phyloP scores from a whole-genome alignment of 345 rosid species.

The Psidium guajava region DNA sequence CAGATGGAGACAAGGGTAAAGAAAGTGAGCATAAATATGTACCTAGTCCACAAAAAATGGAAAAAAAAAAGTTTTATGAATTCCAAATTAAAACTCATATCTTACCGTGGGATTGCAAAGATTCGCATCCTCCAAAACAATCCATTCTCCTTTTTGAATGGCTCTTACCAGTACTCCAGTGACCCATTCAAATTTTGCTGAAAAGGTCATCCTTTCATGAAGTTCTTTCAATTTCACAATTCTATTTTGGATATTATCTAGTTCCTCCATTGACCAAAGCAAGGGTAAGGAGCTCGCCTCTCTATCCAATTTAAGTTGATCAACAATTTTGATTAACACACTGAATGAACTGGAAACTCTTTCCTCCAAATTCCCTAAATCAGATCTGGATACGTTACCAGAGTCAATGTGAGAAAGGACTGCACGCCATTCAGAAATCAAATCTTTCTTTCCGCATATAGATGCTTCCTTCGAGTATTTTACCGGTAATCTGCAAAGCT shows the following conservation, averaged over 20 bases:
- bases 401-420: conserved; percentile 35
- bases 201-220: conserved; percentile 22
- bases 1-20: not conserved
- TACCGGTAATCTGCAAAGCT: conserved; percentile 47
- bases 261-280: conserved; percentile 44
- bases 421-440: conserved; percentile 57
- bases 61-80: not conserved
- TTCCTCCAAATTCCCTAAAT: conserved; percentile 12
- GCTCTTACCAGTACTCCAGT: conserved; percentile 74
- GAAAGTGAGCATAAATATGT: not conserved
- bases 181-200: conserved; percentile 95
- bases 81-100: conserved; percentile 2
- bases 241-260: conserved; percentile 31
- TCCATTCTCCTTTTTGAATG: conserved; percentile 94
- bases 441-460: conserved; percentile 22
- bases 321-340: conserved; percentile 37
- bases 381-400: conserved; percentile 21
- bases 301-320: conserved; percentile 33
- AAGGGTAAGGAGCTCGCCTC: conserved; percentile 19
- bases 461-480: conserved; percentile 32
- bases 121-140: conserved; percentile 85
- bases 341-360: conserved; percentile 27
- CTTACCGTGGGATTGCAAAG: conserved; percentile 94
- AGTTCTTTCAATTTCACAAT: conserved; percentile 47
- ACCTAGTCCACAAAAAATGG: not conserved